These are phyloP conservation scores for Stagonosporopsis vannaccii DNA, from an alignment of 2,329 filamentous ascomycete genomes.

Conservation along the genomic window DNA sequence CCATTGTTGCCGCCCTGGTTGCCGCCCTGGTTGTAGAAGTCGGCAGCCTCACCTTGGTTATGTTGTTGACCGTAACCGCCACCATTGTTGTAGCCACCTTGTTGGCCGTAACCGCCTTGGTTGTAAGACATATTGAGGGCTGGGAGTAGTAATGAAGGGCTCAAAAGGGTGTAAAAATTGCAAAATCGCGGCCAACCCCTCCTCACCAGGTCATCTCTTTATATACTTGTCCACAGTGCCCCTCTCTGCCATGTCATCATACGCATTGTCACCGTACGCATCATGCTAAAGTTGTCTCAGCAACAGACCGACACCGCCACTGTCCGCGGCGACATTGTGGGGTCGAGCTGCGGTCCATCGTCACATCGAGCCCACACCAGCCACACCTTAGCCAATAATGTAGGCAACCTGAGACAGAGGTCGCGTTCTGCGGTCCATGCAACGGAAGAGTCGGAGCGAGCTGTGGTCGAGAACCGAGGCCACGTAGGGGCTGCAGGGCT, in stretches of 20 bases:
- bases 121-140: slow-evolving; percentile 14
- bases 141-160: not conserved
- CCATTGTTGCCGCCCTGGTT: slow-evolving; percentile 17
- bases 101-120: slow-evolving; percentile 8
- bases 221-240: slow-evolving; percentile 12
- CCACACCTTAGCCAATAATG: slow-evolving; percentile 17
- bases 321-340: slow-evolving; percentile 17
- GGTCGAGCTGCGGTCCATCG: slow-evolving; percentile 11
- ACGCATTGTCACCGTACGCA: slow-evolving; percentile 9
- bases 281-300: slow-evolving; percentile 19
- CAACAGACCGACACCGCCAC: slow-evolving; percentile 22
- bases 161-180: not conserved
- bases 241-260: slow-evolving; percentile 13
- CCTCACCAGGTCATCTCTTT: not conserved
- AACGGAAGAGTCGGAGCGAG: slow-evolving; percentile 15
- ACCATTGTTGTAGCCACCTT: slow-evolving; percentile 15
- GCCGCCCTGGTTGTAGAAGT: slow-evolving; percentile 23
- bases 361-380: slow-evolving; percentile 17
- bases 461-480: slow-evolving; percentile 17
- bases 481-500: slow-evolving; percentile 15
- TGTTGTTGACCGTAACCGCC: slow-evolving; percentile 21
- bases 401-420: slow-evolving; percentile 10
- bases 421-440: slow-evolving; percentile 13
- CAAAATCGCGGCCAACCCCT: not conserved
- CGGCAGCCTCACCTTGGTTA: slow-evolving; percentile 19